Conservation (phyloP, 23 red algal species). For the Gracilaria vermiculophylla region DNA sequence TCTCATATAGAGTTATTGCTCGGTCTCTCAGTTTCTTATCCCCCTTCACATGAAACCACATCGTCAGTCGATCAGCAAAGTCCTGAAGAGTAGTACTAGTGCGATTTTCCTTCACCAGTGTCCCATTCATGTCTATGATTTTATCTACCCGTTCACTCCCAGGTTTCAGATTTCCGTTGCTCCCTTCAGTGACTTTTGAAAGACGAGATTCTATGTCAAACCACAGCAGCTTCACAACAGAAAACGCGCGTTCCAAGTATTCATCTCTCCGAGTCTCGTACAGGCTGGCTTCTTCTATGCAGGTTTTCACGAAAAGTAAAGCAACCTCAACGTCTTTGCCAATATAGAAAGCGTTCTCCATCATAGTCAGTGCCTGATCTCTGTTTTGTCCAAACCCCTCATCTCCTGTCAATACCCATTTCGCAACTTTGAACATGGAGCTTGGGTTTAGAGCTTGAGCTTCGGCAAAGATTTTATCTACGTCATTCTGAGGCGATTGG, state of each 20-base stretch:
- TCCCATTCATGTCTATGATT: neutral
- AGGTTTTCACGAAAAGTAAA: conserved; percentile 13
- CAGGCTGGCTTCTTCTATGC: neutral
- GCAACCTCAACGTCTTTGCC: conserved; percentile 25
- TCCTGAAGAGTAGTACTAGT: neutral
- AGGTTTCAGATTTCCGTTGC: neutral
- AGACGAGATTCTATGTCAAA: neutral
- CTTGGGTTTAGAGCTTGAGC: conserved; percentile 4
- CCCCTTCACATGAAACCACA: conserved; percentile 1
- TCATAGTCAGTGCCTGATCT: conserved; percentile 6
- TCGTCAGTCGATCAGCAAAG: conserved; percentile 5
- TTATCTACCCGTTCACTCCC: neutral
- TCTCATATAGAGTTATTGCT: conserved; percentile 35
- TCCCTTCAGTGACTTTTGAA: neutral
- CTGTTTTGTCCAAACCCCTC: conserved; percentile 18
- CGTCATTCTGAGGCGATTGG: neutral
- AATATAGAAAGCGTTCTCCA: conserved; percentile 34
- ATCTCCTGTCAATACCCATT: conserved; percentile 35
- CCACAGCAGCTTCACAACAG: conserved; percentile 37
- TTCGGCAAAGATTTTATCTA: neutral
- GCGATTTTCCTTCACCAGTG: neutral
- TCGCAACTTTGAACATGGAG: conserved; percentile 21
- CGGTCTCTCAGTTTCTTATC: neutral
- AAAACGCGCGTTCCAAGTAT: conserved; percentile 24
- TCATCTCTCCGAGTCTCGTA: conserved; percentile 9